Evolutionary conservation across 1,284 basidiomycete species (phyloP).

Genomic region (Moniliophthora roreri): DNA sequence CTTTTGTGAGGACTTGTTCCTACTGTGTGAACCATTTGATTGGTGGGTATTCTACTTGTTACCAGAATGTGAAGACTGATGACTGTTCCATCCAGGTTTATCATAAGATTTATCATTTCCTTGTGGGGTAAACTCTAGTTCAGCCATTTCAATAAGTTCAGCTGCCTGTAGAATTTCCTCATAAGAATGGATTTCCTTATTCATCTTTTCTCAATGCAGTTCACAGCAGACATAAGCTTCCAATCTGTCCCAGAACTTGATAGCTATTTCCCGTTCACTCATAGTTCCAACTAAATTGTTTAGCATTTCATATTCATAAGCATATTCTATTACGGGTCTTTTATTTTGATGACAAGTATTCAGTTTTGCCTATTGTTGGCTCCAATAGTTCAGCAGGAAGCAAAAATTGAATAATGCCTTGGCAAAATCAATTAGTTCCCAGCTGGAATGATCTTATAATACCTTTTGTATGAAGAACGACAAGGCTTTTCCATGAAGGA

Average conservation of each 20-base stretch:
- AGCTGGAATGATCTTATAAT: background rate
- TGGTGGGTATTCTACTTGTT: too few species aligned
- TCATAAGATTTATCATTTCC: background rate
- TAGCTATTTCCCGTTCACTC: conserved; percentile 6
- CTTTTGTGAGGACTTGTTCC: too few species aligned
- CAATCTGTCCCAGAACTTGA: conserved; percentile 15
- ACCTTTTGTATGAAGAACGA: conserved; percentile 8
- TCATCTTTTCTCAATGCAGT: conserved; percentile 6
- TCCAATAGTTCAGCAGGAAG: conserved; percentile 5
- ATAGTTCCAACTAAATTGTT: conserved; percentile 12
- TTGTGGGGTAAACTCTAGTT: conserved; percentile 4
- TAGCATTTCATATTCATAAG: conserved; percentile 13
- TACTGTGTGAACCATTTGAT: too few species aligned
- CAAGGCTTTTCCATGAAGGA: background rate
- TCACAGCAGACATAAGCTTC: background rate
- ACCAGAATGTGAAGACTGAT: background rate
- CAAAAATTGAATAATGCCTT: conserved; percentile 6
- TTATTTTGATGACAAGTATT: background rate
- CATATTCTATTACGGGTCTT: conserved; percentile 9
- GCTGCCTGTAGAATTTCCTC: conserved; percentile 8
- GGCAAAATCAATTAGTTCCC: conserved; percentile 3
- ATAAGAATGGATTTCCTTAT: conserved; percentile 11
- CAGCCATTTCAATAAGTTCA: conserved; percentile 10
- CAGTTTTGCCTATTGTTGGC: conserved; percentile 2
- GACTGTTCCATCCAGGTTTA: background rate